These are phyloP conservation scores for Nakaseomyces nivariensis DNA, from an alignment of 1,139 yeast genomes.

Conservation along the genomic window DNA sequence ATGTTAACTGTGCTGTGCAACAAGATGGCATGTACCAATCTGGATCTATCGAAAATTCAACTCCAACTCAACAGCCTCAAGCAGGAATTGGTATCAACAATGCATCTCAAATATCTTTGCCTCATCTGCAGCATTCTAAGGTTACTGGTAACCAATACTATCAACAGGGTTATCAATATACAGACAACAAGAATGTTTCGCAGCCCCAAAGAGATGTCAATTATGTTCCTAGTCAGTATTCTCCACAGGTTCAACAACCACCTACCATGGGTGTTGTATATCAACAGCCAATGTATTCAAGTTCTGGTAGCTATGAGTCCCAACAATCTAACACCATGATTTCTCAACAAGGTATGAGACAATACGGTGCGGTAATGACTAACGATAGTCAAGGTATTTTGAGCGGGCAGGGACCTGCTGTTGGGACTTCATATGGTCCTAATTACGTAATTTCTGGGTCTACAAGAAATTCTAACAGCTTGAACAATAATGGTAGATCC, in stretches of 20 bases:
- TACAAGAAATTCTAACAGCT: neutral
- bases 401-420: neutral
- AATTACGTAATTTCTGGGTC: neutral
- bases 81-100: neutral
- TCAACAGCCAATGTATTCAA: neutral
- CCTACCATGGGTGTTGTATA: neutral
- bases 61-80: neutral
- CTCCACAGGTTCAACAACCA: neutral
- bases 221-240: neutral
- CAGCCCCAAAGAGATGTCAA: neutral
- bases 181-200: neutral
- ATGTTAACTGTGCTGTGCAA: neutral
- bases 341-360: neutral
- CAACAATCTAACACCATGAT: neutral
- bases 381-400: neutral
- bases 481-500: neutral
- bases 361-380: neutral
- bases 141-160: neutral
- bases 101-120: neutral
- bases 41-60: neutral
- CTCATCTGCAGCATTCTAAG: neutral
- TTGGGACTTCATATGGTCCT: neutral
- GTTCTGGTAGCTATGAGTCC: neutral
- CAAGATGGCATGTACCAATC: neutral
- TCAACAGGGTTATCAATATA: neutral